Evolutionary conservation across 176 grass and related monocot genomes (phyloP).

Genomic region (Alloteropsis semialata): DNA sequence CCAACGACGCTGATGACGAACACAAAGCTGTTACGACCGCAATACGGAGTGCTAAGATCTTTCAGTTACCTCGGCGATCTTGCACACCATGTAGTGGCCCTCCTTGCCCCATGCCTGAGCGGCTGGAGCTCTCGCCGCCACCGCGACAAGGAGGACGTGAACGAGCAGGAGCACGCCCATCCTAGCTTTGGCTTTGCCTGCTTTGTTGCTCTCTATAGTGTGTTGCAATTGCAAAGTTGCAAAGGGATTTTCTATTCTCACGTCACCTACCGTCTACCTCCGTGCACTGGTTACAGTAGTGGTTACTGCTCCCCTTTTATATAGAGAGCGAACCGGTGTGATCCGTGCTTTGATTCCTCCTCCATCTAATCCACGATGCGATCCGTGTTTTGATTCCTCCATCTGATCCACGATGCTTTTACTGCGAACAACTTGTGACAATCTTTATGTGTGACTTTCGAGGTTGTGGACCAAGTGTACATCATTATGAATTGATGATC

Average conservation of each 20-base stretch:
- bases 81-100: conserved; percentile 76
- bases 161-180: conserved; percentile 20
- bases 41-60: too few species aligned
- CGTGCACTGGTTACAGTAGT: too few species aligned
- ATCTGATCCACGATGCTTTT: conserved; percentile 1
- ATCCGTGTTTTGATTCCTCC: too few species aligned
- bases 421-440: neutral
- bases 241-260: too few species aligned
- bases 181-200: too few species aligned
- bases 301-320: conserved; percentile 20
- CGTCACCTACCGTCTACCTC: too few species aligned
- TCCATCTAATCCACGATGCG: too few species aligned
- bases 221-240: too few species aligned
- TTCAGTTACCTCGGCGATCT: conserved; percentile 55
- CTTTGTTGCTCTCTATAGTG: too few species aligned
- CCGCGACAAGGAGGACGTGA: neutral
- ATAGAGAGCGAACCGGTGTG: neutral
- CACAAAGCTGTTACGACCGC: too few species aligned
- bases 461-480: neutral
- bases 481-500: neutral
- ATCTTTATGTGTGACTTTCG: neutral
- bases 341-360: neutral
- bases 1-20: too few species aligned
- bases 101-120: conserved; percentile 52
- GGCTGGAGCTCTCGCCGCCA: conserved; percentile 13